These are phyloP conservation scores for Aspergillus costaricaensis DNA, from an alignment of 2,329 filamentous ascomycete species.

Conservation along the genomic window DNA sequence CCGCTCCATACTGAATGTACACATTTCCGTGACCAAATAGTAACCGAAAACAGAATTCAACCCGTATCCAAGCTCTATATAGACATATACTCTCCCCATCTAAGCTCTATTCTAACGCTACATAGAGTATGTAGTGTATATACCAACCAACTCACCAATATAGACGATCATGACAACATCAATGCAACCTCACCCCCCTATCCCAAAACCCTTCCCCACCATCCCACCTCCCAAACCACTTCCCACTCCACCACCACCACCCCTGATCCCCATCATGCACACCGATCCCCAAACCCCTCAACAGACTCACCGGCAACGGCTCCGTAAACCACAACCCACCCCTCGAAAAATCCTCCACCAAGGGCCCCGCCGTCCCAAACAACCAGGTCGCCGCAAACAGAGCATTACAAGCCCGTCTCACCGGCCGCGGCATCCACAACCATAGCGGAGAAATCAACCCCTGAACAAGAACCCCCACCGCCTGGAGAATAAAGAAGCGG, in stretches of 20 bases:
- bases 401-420: conserved; percentile 61
- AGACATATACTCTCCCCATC: too few relatives aligned
- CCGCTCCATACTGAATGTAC: too few relatives aligned
- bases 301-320: conserved; percentile 72
- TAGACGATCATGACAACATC: background rate
- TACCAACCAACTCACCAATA: too few relatives aligned
- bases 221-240: conserved; percentile 59
- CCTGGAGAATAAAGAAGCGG: conserved; percentile 73
- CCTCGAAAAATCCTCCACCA: conserved; percentile 75
- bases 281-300: conserved; percentile 69
- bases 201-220: conserved; percentile 66
- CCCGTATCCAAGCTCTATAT: too few relatives aligned
- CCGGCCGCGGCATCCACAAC: conserved; percentile 44
- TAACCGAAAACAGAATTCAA: too few relatives aligned
- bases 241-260: conserved; percentile 67
- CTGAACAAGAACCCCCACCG: conserved; percentile 66
- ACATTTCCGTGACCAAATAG: too few relatives aligned
- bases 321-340: conserved; percentile 79
- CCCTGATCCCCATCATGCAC: conserved; percentile 62
- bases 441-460: conserved; percentile 2
- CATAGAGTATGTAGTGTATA: too few relatives aligned
- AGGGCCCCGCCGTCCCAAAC: conserved; percentile 61
- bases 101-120: too few relatives aligned
- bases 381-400: conserved; percentile 68
- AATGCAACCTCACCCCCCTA: conserved; percentile 47